Evolutionary conservation across 768 basidiomycete species (phyloP), one percentile per base, ranked within the genome.

Genomic region (Amanita rubescens): DNA sequence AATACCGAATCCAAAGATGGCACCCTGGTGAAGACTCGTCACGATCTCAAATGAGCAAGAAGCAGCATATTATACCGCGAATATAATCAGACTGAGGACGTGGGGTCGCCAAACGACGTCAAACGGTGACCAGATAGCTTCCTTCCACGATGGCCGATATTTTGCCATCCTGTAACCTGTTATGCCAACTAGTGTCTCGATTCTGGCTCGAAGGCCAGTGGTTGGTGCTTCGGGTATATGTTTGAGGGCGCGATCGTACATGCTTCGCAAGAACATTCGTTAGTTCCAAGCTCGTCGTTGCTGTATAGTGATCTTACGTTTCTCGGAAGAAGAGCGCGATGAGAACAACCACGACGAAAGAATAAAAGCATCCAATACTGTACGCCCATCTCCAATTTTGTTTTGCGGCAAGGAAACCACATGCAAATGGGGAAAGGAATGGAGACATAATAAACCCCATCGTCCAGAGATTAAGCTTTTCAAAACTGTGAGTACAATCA

Each of bases 361-460:
- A 70, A 60, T 85, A 87, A 17, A 85, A 75, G 27, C 74, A 78
- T 0, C 80, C 85, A 33, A 82, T 79, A 14, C 81, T 83, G 55
- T 86, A 86, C 17, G 82, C 72, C 83, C 84, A 85, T 42, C 82
- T 66, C 80, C 80, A 85, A 48, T 69, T 73, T 15, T 76, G 71
- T 5, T 77, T 70, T 0, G 82, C 83, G 2, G 81, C 80, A 4
- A 86, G 69, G 71, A 85, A 87, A 3, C 85, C 84, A 56, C 85
- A 81, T 0, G 78, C 73, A 60, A 84, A 85, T 0, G 85, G 85
- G 2, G 81, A 82, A 9, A 80, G 59, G 70, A 81, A 81, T 9
- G 79, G 82, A 12, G 82, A 82, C 24, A 84, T 63, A 60, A 87
- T 76, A 68, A 86, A 84, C 1, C 83, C 85, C 76, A 87, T 80